phyloP scores from a whole-genome alignment of 2,329 filamentous ascomycete genomes.

The Colletotrichum brevisporum region DNA sequence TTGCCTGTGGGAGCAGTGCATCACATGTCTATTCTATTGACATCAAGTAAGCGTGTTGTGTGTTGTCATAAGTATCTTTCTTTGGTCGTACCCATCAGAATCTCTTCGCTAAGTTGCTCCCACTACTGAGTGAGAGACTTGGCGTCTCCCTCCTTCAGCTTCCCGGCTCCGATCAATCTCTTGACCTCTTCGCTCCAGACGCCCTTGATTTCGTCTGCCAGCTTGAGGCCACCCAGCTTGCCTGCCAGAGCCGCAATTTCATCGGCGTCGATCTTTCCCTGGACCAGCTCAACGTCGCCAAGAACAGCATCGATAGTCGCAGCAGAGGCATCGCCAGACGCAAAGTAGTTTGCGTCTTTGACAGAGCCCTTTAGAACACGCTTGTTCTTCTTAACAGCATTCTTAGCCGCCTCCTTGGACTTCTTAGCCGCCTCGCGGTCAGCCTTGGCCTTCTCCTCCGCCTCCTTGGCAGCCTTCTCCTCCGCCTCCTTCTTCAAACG shows the following conservation, averaged over 20 bases:
- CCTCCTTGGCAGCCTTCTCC: slow-evolving; percentile 83
- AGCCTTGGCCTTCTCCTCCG: slow-evolving; percentile 88
- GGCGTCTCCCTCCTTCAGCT: slow-evolving; percentile 86
- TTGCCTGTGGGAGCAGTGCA: too few species aligned
- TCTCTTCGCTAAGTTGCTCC: background rate
- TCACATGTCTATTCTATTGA: slow-evolving; percentile 1
- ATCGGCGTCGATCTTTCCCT: slow-evolving; percentile 90
- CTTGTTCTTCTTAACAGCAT: slow-evolving; percentile 99
- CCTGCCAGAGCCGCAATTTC: slow-evolving; percentile 87
- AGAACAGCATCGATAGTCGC: slow-evolving; percentile 86
- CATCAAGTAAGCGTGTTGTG: background rate
- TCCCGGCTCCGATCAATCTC: slow-evolving; percentile 84
- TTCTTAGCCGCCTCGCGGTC: slow-evolving; percentile 91
- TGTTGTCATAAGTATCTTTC: background rate
- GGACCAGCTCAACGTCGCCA: slow-evolving; percentile 87
- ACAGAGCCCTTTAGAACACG: slow-evolving; percentile 92
- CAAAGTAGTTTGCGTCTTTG: slow-evolving; percentile 99
- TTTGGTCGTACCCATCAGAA: slow-evolving; percentile 11
- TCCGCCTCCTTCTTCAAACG: slow-evolving; percentile 87
- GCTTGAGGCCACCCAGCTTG: slow-evolving; percentile 85
- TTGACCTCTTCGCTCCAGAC: slow-evolving; percentile 85
- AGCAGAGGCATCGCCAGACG: slow-evolving; percentile 78
- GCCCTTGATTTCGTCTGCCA: slow-evolving; percentile 86
- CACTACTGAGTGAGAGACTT: slow-evolving; percentile 70
- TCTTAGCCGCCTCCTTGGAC: slow-evolving; percentile 98